Conservation (phyloP, 257 asterid species). For the Salvia splendens region DNA sequence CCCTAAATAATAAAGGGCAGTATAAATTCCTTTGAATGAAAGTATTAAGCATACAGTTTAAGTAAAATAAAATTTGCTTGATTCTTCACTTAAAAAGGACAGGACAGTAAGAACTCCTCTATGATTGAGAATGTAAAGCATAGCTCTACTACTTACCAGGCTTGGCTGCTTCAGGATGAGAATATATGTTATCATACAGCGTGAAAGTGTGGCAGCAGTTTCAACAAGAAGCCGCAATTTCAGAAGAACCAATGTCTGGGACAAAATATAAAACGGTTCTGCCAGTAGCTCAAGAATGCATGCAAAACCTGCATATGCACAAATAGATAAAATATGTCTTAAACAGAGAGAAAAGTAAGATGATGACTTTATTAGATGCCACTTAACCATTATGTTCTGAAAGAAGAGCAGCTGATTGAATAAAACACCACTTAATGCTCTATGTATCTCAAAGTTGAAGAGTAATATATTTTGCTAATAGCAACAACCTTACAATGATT, state of each 20-base stretch:
- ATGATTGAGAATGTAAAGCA: constrained; percentile 13
- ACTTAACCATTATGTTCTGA: constrained; percentile 2
- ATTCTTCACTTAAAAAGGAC: constrained; percentile 1
- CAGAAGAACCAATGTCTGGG: constrained; percentile 84
- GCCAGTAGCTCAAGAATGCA: constrained; percentile 92
- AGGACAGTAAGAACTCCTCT: not conserved
- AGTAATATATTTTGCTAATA: not conserved
- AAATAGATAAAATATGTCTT: constrained; percentile 14
- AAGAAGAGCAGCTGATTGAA: constrained; percentile 10
- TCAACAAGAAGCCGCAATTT: constrained; percentile 82
- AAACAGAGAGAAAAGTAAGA: not conserved
- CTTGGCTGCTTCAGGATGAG: constrained; percentile 67
- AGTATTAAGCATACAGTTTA: not conserved
- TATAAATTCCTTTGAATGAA: not conserved
- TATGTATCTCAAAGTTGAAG: not conserved
- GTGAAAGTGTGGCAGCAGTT: constrained; percentile 73
- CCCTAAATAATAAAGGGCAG: constrained; percentile 4
- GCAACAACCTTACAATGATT: not conserved
- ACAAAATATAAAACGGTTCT: constrained; percentile 87
- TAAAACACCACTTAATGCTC: not conserved
- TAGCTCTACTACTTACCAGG: constrained; percentile 48
- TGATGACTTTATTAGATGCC: not conserved
- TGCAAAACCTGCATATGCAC: constrained; percentile 67
- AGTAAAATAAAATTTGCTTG: constrained; percentile 1
- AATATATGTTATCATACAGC: constrained; percentile 71